Base-by-base conservation (phyloP, 2,329 filamentous ascomycete species). In the Pezicula neosporulosa region DNA sequence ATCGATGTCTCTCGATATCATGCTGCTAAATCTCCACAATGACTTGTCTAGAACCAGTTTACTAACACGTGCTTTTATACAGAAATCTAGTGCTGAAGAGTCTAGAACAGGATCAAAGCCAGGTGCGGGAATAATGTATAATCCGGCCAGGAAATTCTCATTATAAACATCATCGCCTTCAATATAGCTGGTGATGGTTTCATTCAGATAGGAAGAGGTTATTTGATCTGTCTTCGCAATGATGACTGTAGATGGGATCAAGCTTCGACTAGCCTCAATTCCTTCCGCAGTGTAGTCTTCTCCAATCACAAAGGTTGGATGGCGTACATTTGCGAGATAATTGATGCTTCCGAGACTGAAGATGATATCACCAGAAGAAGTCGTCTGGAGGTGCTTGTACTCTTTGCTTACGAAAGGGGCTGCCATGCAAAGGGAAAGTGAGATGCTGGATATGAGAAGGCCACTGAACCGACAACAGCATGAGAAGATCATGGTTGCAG, bases 131-230 rank as follows among this genome's bases (percentile, higher is more conserved):
- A 61, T 54, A 44, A 68, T 47, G 47, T 66, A 68, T 10, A 71
- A 16, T 10, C 64, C 62, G 30, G 65, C 62, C 6, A 72, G 56
- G 45, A 71, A 72, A 45, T 69, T 66, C 36, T 62, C 41, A 7
- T 56, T 65, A 30, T 67, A 71, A 27, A 71, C 68, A 57, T 72
- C 69, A 48, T 72, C 70, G 16, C 54, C 58, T 3, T 56, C 58
- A 1, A 64, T 21, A 45, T 70, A 73, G 16, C 60, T 62, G 0
- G 58, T 52, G 21, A 73, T 52, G 1, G 61, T 57, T 3, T 35
- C 50, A 41, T 68, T 59, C 3, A 74, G 50, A 6, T 58, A 53
- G 12, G 55, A 53, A 7, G 62, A 60, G 2, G 66, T 64, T 15
- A 71, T 63, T 0, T 56, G 49, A 6, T 63, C 13, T 13, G 27